A percentile compares a stretch with the other conserved stretches of the same genome.
These are phyloP conservation scores for Asterella californica DNA, from an alignment of 225 moss, liverwort and hornwort genomes.

Conservation along the genomic window DNA sequence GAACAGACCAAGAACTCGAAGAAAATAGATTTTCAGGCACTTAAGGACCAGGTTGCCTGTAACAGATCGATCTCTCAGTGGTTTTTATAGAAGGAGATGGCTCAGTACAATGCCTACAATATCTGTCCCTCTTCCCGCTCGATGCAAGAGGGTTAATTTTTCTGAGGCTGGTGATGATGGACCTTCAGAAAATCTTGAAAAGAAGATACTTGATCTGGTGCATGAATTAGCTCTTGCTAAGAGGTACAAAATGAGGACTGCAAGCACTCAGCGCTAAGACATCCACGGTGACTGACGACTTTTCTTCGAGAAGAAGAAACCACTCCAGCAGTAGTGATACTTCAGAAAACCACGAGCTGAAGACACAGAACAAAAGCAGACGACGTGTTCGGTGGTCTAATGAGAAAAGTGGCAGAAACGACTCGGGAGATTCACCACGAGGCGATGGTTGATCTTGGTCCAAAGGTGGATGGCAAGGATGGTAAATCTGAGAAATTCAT, in stretches of 20 bases:
- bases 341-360: constrained; percentile 5
- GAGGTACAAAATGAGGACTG: constrained; percentile 3
- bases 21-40: not conserved
- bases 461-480: constrained; percentile 23
- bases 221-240: constrained; percentile 24
- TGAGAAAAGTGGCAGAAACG: constrained; percentile 7
- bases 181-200: constrained; percentile 30
- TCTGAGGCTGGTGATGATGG: not conserved
- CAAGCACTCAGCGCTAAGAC: not conserved
- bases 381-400: constrained; percentile 8
- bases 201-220: constrained; percentile 35
- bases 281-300: not conserved
- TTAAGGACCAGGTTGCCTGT: not conserved
- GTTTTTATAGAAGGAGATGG: constrained; percentile 15
- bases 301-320: not conserved
- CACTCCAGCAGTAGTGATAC: constrained; percentile 24
- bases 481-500: constrained; percentile 13
- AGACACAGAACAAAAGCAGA: not conserved
- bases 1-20: not conserved
- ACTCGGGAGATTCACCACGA: constrained; percentile 6
- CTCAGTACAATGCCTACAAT: not conserved
- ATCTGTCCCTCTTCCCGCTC: not conserved
- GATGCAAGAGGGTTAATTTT: not conserved
- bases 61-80: not conserved
- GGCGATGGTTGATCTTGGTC: constrained; percentile 37